Evolutionary conservation across 106 monocot species (phyloP), one percentile per base, ranked within the genome.

Genomic region (Narthecium ossifragum): DNA sequence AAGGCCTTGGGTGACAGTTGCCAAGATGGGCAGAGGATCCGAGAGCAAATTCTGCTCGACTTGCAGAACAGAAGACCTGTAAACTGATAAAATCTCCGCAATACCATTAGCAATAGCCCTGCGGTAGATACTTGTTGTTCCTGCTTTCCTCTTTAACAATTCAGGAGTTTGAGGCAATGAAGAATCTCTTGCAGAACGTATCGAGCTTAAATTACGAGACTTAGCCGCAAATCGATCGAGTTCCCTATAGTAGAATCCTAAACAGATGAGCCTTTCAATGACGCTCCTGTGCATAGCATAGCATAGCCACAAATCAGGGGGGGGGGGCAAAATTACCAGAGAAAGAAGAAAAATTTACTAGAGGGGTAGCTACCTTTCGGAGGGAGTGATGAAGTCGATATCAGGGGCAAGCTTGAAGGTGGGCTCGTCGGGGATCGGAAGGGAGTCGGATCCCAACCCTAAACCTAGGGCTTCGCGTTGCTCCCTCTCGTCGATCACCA

Each of bases 81-180:
- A 98, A 53, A 91, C 79, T 11, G 98, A 91, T 51, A 98, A 70
- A 59, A 98, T 77, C 67, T 98, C 98, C 22, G 79, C 81, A 69
- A 98, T 77, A 33, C 98, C 98, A 75, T 98, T 98, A 12, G 90
- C 90, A 59, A 98, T 82, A 20, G 98, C 98, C 68, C 91, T 76
- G 28, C 79, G 67, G 30, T 98, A 98, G n/a, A 65, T 50, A 63
- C 98, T 98, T 34, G 62, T 59, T 39, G 59, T 81, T 52, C 55
- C 76, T 20, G 55, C 9, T 29, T 75, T 74, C 51, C 55, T 64
- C 53, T 80, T 69, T 15, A 31, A 28, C 1, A 49, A 50, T 37
- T 62, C 69, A 28, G 50, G 43, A 46, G 51, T 14, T 11, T 59
- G 45, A 30, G 48, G 21, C 6, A 53, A 22, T 36, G 61, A 45